A percentile compares a stretch with the other conserved stretches of the same genome.
These are phyloP conservation scores for Tylopilus felleus DNA, from an alignment of 768 basidiomycete genomes.

Conservation along the genomic window DNA sequence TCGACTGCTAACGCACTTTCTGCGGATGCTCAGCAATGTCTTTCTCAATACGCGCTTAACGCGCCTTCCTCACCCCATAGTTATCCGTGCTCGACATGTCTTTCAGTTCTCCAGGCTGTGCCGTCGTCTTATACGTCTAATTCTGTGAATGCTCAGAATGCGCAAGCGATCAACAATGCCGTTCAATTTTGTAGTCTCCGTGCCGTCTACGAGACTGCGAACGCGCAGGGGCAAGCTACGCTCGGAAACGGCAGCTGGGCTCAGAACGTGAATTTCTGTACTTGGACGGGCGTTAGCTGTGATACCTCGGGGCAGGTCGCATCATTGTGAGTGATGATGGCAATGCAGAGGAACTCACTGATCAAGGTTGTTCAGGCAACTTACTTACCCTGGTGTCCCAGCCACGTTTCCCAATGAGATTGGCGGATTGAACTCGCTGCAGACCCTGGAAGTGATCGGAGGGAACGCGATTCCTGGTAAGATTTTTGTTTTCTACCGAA, in stretches of 20 bases:
- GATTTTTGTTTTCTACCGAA: conserved; percentile 7
- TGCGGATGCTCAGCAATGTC: conserved; percentile 40
- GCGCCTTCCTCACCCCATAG: conserved; percentile 40
- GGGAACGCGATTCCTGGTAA: conserved; percentile 41
- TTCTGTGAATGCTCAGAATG: conserved; percentile 32
- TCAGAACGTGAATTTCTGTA: conserved; percentile 43
- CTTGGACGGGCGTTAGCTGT: conserved; percentile 47
- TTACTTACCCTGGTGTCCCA: conserved; percentile 48
- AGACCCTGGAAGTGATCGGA: conserved; percentile 39
- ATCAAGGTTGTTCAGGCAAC: conserved; percentile 23
- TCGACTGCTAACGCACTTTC: conserved; percentile 34
- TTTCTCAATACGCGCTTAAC: conserved; percentile 43
- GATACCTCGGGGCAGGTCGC: conserved; percentile 38
- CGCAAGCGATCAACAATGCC: conserved; percentile 33
- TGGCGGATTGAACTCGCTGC: conserved; percentile 37
- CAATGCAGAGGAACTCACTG: neutral
- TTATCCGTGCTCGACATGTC: conserved; percentile 47
- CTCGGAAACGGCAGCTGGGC: conserved; percentile 45
- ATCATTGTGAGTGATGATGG: conserved; percentile 36
- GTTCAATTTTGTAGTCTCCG: conserved; percentile 49
- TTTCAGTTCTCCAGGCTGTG: conserved; percentile 38
- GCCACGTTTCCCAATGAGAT: conserved; percentile 41
- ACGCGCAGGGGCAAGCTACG: conserved; percentile 35
- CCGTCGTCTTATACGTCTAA: conserved; percentile 32
- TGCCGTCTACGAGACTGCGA: conserved; percentile 40